Percentiles rank a stretch among this genome's conserved stretches.
phyloP scores from a whole-genome alignment of 257 asterid genomes.

The Ligustrum vulgare region DNA sequence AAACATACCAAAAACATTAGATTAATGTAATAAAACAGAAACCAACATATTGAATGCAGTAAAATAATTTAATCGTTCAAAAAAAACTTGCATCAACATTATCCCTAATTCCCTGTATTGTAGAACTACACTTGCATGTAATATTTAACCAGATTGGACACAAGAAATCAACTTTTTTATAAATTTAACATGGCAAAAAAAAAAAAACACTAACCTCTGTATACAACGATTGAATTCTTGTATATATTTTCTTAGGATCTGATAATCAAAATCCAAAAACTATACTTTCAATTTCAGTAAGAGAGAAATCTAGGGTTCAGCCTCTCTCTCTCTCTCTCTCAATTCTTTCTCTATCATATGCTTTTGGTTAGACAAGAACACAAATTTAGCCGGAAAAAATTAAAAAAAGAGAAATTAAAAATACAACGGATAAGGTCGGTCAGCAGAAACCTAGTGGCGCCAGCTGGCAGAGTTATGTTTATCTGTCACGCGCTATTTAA shows the following conservation, averaged over 20 bases:
- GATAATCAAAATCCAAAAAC: conserved; percentile 33
- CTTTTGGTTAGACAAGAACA: conserved; percentile 21
- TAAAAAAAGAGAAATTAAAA: not conserved
- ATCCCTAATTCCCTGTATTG: not conserved
- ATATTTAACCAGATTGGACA: not conserved
- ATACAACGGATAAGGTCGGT: conserved; percentile 54
- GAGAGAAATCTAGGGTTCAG: conserved; percentile 44
- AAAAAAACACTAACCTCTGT: conserved; percentile 29
- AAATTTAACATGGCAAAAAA: conserved; percentile 6
- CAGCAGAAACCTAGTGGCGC: conserved; percentile 42
- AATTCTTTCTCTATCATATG: conserved; percentile 23
- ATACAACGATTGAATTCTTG: conserved; percentile 19
- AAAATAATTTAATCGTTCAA: conserved; percentile 18
- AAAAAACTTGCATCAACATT: conserved; percentile 12
- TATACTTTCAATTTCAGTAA: conserved; percentile 29
- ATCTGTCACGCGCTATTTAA: conserved; percentile 35
- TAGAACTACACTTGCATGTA: conserved; percentile 22
- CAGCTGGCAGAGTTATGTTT: conserved; percentile 37
- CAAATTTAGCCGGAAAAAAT: conserved; percentile 12
- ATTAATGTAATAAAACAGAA: conserved; percentile 41
- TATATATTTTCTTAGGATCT: conserved; percentile 20
- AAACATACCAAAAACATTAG: conserved; percentile 12
- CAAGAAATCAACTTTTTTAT: not conserved
- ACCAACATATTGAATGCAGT: conserved; percentile 15
- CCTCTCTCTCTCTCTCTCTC: conserved; percentile 11